Evolutionary conservation across 306 rosid genomes (phyloP), one percentile per base, ranked within the genome.

Genomic region (Argentina anserina): DNA sequence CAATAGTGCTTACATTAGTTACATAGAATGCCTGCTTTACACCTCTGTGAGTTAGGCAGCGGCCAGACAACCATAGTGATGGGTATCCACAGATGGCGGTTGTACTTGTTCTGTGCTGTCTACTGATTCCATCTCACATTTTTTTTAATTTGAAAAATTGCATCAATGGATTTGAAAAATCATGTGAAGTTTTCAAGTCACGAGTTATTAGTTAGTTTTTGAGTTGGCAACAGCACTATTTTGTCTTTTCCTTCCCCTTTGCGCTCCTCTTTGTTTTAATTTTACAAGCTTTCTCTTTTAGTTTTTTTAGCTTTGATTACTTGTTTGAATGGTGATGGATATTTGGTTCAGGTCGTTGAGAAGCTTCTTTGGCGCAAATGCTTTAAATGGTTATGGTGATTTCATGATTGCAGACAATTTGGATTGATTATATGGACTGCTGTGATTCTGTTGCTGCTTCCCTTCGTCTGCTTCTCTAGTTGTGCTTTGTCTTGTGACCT

Each of bases 51-150:
- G 70, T 79, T 73, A 29, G 80, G 90, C 86, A 85, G 90, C 89
- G 92, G 90, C 97, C 90, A 92, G 96, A 92, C 97, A 92, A 89
- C 96, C 90, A 89, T 89, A 89, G 92, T 10, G 88, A 88, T 89
- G 94, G n/a, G 81, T 82, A 72, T 92, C 96, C 96, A 89, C 96
- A 82, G 93, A 81, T 79, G 81, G 20, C 80, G 89, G 76, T 88
- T 15, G 78, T n/a, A 25, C 11, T 64, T 31, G 20, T 6, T 7
- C 71, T 86, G 70, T 71, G 85, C 75, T 47, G 37, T 85, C 96
- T 89, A 88, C 97, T 88, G 83, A 82, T 84, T 78, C 86, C 92
- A 84, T 83, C 90, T 75, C 88, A 88, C 83, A 89, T 85, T 62
- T 70, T 56, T 3, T 13, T 8, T 14, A 25, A 0, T 29, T 28